These are phyloP conservation scores for Cutaneotrichosporon arboriforme DNA, from an alignment of 1,284 basidiomycete species.

Conservation along the genomic window DNA sequence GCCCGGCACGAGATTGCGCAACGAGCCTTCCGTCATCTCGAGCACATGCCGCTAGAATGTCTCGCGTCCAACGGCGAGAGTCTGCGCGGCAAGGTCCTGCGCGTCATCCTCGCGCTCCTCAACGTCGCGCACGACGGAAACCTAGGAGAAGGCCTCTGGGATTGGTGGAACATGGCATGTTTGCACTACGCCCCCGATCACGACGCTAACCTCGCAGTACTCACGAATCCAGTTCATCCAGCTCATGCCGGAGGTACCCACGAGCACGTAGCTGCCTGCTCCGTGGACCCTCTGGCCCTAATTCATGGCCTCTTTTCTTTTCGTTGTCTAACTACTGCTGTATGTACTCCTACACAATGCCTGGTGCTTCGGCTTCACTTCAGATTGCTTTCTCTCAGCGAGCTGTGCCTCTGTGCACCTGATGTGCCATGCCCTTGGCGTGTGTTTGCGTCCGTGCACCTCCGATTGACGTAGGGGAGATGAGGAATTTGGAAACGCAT, in stretches of 20 bases:
- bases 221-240: slow-evolving; percentile 31
- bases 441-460: no score
- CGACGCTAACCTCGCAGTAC: slow-evolving; percentile 16
- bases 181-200: background rate
- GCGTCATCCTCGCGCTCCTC: slow-evolving; percentile 25
- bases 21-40: slow-evolving; percentile 14
- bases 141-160: slow-evolving; percentile 23
- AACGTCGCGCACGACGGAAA: slow-evolving; percentile 13
- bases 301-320: no score
- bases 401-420: no score
- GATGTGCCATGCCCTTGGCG: no score
- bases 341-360: no score
- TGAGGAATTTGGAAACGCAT: no score
- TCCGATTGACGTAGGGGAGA: no score
- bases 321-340: no score
- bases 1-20: slow-evolving; percentile 21
- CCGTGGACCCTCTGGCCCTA: no score
- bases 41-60: slow-evolving; percentile 25
- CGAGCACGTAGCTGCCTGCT: background rate
- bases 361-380: no score
- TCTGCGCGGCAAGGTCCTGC: slow-evolving; percentile 30
- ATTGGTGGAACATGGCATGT: slow-evolving; percentile 35
- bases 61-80: slow-evolving; percentile 30
- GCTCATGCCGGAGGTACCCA: slow-evolving; percentile 15
- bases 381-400: no score